Conservation (phyloP, 495 filamentous ascomycete species). For the Podospora tetraspora region DNA sequence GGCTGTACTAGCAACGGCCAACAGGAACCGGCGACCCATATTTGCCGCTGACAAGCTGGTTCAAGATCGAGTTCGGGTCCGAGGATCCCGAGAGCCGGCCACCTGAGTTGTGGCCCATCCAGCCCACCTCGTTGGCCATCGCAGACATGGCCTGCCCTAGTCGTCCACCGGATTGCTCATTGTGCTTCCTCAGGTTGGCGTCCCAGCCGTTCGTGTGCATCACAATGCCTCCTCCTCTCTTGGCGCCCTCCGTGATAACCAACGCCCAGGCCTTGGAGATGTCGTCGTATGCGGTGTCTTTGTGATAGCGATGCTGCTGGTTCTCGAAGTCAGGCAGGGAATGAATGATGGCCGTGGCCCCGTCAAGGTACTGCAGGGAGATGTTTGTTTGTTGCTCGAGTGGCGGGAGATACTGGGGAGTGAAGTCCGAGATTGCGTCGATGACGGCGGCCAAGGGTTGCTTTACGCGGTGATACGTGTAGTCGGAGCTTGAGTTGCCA, state of each 20-base stretch:
- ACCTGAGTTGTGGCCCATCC: constrained; percentile 55
- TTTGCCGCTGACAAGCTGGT: constrained; percentile 73
- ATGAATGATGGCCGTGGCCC: constrained; percentile 84
- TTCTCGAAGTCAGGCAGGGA: constrained; percentile 81
- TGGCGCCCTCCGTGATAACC: constrained; percentile 86
- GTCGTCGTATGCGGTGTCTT: constrained; percentile 92
- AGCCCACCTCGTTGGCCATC: constrained; percentile 66
- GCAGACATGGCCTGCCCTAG: constrained; percentile 75
- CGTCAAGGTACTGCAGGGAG: constrained; percentile 81
- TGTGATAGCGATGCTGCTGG: constrained; percentile 80
- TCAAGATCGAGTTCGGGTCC: constrained; percentile 62
- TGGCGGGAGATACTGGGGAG: constrained; percentile 89
- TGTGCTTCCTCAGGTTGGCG: constrained; percentile 79
- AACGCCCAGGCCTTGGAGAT: constrained; percentile 89
- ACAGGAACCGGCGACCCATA: constrained; percentile 72
- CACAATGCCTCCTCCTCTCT: constrained; percentile 83
- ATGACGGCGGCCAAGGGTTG: constrained; percentile 74
- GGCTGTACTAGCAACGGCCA: constrained; percentile 56
- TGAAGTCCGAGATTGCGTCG: constrained; percentile 88
- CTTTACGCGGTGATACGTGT: constrained; percentile 88
- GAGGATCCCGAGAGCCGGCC: constrained; percentile 39
- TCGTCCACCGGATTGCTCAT: constrained; percentile 77
- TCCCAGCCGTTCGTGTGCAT: constrained; percentile 94
- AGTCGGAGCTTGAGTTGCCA: constrained; percentile 80
- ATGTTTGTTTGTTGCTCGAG: constrained; percentile 73